phyloP scores from a whole-genome alignment of 148 eudicot genomes.

The Polygonum aviculare region DNA sequence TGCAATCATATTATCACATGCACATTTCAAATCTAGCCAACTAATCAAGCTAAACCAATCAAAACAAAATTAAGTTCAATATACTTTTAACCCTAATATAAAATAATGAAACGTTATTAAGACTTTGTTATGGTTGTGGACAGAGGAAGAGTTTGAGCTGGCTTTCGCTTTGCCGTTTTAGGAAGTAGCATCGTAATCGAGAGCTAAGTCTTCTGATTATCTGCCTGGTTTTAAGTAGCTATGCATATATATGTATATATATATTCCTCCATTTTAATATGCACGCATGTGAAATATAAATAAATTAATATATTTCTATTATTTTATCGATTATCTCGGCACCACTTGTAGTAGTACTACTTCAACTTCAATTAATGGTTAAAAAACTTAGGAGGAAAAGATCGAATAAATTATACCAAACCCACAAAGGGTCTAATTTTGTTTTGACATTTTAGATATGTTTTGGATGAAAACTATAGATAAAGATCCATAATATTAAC shows the following conservation, averaged over 20 bases:
- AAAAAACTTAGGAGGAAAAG: not conserved
- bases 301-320: not conserved
- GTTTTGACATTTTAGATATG: too few species aligned
- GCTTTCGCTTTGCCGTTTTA: slow-evolving; percentile 3
- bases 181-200: not conserved
- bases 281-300: not conserved
- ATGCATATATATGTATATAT: not conserved
- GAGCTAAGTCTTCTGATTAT: not conserved
- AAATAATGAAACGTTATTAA: too few species aligned
- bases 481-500: too few species aligned
- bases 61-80: not conserved
- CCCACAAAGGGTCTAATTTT: too few species aligned
- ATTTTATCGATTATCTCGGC: not conserved
- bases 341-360: not conserved
- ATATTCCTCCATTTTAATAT: not conserved
- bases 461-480: too few species aligned
- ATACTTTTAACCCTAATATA: not conserved
- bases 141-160: not conserved
- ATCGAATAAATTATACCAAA: not conserved
- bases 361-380: not conserved
- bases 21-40: not conserved
- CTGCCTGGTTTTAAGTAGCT: slow-evolving; percentile 1
- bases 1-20: not conserved
- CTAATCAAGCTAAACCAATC: not conserved
- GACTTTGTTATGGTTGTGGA: not conserved